Percentiles rank a stretch among this genome's conserved stretches.
Evolutionary conservation across 2,329 filamentous ascomycete species (phyloP).

Genomic region (Penicillium sp.): DNA sequence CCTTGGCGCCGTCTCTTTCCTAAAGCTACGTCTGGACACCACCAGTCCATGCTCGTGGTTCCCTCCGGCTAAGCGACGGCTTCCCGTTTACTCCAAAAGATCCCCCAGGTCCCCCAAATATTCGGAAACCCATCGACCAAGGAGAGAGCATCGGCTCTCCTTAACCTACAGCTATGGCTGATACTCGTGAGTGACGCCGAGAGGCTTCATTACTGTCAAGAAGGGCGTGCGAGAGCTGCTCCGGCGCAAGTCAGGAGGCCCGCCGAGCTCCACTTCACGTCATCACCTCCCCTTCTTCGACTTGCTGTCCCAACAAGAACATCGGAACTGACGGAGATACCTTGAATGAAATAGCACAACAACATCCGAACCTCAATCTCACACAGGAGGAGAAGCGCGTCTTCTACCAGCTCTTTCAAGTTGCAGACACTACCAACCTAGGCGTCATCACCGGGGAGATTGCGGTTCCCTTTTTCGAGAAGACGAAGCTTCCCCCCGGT

Average conservation of each 20-base stretch:
- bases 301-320: neutral
- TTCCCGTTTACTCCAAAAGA: conserved; percentile 16
- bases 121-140: conserved; percentile 17
- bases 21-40: conserved; percentile 20
- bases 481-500: conserved; percentile 80
- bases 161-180: conserved; percentile 32
- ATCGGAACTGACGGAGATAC: conserved; percentile 24
- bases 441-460: conserved; percentile 94
- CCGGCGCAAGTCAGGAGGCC: conserved; percentile 24
- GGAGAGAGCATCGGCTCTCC: conserved; percentile 29
- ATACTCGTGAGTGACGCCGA: conserved; percentile 27
- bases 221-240: conserved; percentile 4
- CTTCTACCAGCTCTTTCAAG: conserved; percentile 87
- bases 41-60: conserved; percentile 26
- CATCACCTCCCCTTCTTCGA: conserved; percentile 8
- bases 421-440: conserved; percentile 85
- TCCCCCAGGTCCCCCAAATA: conserved; percentile 16
- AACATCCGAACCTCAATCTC: conserved; percentile 70
- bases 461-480: conserved; percentile 96
- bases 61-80: conserved; percentile 24
- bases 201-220: neutral
- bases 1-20: conserved; percentile 2
- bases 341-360: conserved; percentile 24
- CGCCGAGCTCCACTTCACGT: conserved; percentile 17
- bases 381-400: conserved; percentile 87